These are phyloP conservation scores for Venturia pyrina DNA, from an alignment of 2,329 filamentous ascomycete species.

Conservation along the genomic window DNA sequence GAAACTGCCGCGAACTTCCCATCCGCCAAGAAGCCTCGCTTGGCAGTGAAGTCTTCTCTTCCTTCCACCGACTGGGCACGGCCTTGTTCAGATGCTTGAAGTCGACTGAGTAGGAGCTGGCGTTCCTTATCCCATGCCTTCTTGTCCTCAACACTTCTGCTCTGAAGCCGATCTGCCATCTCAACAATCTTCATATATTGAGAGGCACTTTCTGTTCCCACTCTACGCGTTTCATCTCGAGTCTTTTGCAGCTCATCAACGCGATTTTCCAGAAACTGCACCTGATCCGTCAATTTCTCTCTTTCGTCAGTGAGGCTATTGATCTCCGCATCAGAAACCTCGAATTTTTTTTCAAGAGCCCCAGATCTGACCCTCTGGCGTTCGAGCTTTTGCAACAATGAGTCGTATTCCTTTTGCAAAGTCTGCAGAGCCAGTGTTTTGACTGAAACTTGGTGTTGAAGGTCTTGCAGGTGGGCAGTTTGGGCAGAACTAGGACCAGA, in stretches of 20 bases:
- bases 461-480: conserved; percentile 33
- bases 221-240: conserved; percentile 36
- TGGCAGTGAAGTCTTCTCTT: neutral
- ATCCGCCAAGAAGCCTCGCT: neutral
- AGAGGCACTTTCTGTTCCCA: conserved; percentile 33
- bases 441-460: conserved; percentile 45
- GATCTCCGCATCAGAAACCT: conserved; percentile 31
- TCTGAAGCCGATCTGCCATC: conserved; percentile 37
- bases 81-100: neutral
- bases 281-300: conserved; percentile 36
- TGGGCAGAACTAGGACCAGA: conserved; percentile 21
- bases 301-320: conserved; percentile 42
- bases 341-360: conserved; percentile 37
- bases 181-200: conserved; percentile 44
- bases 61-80: neutral
- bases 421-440: conserved; percentile 44
- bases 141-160: conserved; percentile 32
- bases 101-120: conserved; percentile 19
- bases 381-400: conserved; percentile 41
- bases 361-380: conserved; percentile 39
- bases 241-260: conserved; percentile 39
- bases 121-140: conserved; percentile 33
- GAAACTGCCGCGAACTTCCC: too few relatives aligned
- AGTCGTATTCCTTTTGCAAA: conserved; percentile 44
- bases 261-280: conserved; percentile 37